A percentile compares a stretch with the other conserved stretches of the same genome.
Evolutionary conservation across 805 yeast species (phyloP).

Genomic region (Saturnispora galanensis): DNA sequence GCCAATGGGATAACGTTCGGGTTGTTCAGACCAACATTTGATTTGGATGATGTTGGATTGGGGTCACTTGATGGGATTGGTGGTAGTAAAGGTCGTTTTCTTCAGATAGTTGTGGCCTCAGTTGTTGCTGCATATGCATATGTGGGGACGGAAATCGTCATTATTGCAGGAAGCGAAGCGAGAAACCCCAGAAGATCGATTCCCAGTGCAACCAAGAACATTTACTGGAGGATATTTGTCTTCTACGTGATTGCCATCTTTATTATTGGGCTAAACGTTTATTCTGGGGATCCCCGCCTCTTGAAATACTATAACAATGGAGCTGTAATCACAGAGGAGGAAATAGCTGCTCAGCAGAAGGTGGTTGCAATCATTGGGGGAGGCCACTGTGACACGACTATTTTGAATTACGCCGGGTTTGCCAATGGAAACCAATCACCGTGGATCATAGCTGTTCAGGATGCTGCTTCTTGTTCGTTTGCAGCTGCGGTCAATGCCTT

Average conservation of each 20-base stretch:
- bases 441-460: slow-evolving; percentile 46
- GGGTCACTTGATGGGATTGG: slow-evolving; percentile 47
- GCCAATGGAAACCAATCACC: slow-evolving; percentile 45
- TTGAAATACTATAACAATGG: slow-evolving; percentile 41
- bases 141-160: slow-evolving; percentile 74
- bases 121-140: slow-evolving; percentile 65
- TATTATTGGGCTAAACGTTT: slow-evolving; percentile 60
- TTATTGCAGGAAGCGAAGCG: slow-evolving; percentile 82
- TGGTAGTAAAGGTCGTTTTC: slow-evolving; percentile 50
- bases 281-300: slow-evolving; percentile 69
- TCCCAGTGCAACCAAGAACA: slow-evolving; percentile 67
- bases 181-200: slow-evolving; percentile 66
- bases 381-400: slow-evolving; percentile 17
- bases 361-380: slow-evolving; percentile 23
- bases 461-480: slow-evolving; percentile 40
- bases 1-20: slow-evolving; percentile 49
- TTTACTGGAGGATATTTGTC: slow-evolving; percentile 58
- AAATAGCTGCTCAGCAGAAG: slow-evolving; percentile 10
- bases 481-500: slow-evolving; percentile 44
- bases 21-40: slow-evolving; percentile 63
- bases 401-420: slow-evolving; percentile 28
- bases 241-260: slow-evolving; percentile 61
- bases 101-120: slow-evolving; percentile 51
- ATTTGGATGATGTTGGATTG: slow-evolving; percentile 49
- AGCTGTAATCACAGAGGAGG: slow-evolving; percentile 13